These are phyloP conservation scores for Globisporangium nunn DNA, from an alignment of 352 stramenopile species.

Conservation along the genomic window DNA sequence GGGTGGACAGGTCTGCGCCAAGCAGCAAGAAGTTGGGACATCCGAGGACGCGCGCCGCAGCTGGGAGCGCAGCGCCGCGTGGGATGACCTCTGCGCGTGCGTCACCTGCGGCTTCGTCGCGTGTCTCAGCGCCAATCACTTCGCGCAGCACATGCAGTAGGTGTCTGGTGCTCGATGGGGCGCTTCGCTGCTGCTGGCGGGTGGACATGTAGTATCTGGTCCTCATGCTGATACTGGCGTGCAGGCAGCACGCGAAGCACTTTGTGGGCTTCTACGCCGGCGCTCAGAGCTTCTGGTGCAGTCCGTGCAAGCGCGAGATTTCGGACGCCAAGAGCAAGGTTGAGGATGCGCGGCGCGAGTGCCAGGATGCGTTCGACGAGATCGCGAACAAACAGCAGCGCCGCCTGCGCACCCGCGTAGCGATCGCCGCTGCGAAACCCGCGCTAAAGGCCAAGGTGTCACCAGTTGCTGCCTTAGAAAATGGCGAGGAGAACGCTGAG, in stretches of 20 bases:
- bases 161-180: no score
- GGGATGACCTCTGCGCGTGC: slow-evolving; percentile 41
- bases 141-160: slow-evolving; percentile 42
- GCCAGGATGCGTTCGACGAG: slow-evolving; percentile 33
- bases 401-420: slow-evolving; percentile 19
- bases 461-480: not conserved
- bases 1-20: not conserved
- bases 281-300: slow-evolving; percentile 47
- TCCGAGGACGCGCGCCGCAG: slow-evolving; percentile 14
- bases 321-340: slow-evolving; percentile 26
- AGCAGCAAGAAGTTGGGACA: not conserved
- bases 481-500: not conserved
- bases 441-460: not conserved
- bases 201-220: no score
- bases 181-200: not conserved
- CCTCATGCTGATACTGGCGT: not conserved
- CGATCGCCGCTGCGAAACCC: not conserved
- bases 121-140: slow-evolving; percentile 46
- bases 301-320: slow-evolving; percentile 44
- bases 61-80: slow-evolving; percentile 25
- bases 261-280: slow-evolving; percentile 46
- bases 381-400: slow-evolving; percentile 41
- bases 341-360: slow-evolving; percentile 29
- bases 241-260: slow-evolving; percentile 46
- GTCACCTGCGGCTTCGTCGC: slow-evolving; percentile 56